Percentiles rank a stretch among this genome's conserved stretches.
Conservation (phyloP, 1,139 yeast genomes). For the Saccharomyces hybrid region DNA sequence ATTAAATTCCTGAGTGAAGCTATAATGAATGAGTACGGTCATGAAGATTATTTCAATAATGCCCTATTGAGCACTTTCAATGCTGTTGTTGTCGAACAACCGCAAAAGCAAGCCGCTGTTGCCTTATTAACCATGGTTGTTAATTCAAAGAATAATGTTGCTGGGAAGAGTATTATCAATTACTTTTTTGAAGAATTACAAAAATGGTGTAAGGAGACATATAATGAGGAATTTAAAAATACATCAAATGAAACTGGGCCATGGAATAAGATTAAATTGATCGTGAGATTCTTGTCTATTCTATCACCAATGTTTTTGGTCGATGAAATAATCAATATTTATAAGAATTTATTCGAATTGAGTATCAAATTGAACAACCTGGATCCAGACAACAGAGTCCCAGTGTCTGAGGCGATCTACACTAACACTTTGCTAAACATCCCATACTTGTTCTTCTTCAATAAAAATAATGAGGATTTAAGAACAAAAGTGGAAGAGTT, state of each 20-base stretch:
- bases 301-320: conserved; percentile 55
- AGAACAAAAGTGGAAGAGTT: conserved; percentile 39
- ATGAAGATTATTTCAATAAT: conserved; percentile 53
- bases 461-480: conserved; percentile 32
- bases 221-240: conserved; percentile 21
- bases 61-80: conserved; percentile 56
- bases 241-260: conserved; percentile 45
- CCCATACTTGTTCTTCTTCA: conserved; percentile 59
- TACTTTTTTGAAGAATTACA: conserved; percentile 59
- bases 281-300: conserved; percentile 62
- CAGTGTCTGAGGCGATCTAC: conserved; percentile 63
- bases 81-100: conserved; percentile 78
- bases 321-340: conserved; percentile 44
- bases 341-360: conserved; percentile 47
- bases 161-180: conserved; percentile 67
- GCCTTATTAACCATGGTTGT: conserved; percentile 65
- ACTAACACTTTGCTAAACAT: conserved; percentile 57
- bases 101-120: conserved; percentile 72
- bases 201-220: conserved; percentile 39
- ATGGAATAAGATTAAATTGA: conserved; percentile 67
- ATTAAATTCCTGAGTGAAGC: conserved; percentile 61
- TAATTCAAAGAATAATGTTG: conserved; percentile 56
- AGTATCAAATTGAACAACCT: conserved; percentile 50
- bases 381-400: conserved; percentile 37
- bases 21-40: conserved; percentile 61